Conservation (phyloP, 768 basidiomycete genomes). For the Mrakia hoshinonis region DNA sequence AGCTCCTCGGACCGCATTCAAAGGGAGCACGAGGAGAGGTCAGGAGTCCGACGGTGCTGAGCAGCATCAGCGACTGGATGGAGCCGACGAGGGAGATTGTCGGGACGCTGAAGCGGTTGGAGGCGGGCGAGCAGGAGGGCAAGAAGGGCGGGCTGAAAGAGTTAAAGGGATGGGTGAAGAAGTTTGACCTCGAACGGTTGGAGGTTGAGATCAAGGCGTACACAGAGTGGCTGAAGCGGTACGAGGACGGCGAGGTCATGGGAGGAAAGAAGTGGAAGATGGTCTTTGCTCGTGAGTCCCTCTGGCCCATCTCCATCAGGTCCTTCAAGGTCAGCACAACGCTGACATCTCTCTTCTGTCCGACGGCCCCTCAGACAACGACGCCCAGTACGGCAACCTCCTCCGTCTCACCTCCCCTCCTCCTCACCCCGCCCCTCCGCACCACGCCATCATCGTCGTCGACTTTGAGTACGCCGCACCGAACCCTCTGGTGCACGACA, state of each 20-base stretch:
- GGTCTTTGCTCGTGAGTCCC: conserved; percentile 42
- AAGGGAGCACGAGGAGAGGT: not conserved
- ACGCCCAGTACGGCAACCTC: conserved; percentile 91
- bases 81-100: conserved; percentile 65
- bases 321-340: too few relatives aligned
- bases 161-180: conserved; percentile 39
- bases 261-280: conserved; percentile 40
- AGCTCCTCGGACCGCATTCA: conserved; percentile 45
- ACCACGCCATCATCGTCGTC: conserved; percentile 75
- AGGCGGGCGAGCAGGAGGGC: not conserved
- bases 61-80: conserved; percentile 46
- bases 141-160: conserved; percentile 26
- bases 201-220: conserved; percentile 59
- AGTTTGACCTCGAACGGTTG: conserved; percentile 60
- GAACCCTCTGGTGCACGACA: conserved; percentile 88
- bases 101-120: conserved; percentile 42
- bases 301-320: not conserved
- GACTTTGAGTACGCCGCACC: conserved; percentile 96
- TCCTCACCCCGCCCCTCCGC: conserved; percentile 21
- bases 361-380: conserved; percentile 69
- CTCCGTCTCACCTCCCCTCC: conserved; percentile 57
- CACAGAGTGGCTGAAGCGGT: conserved; percentile 56
- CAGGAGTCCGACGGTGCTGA: conserved; percentile 37
- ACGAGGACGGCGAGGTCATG: conserved; percentile 53
- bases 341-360: not conserved